Conservation (phyloP, 331 rosid species). For the Pyracantha coccinea region DNA sequence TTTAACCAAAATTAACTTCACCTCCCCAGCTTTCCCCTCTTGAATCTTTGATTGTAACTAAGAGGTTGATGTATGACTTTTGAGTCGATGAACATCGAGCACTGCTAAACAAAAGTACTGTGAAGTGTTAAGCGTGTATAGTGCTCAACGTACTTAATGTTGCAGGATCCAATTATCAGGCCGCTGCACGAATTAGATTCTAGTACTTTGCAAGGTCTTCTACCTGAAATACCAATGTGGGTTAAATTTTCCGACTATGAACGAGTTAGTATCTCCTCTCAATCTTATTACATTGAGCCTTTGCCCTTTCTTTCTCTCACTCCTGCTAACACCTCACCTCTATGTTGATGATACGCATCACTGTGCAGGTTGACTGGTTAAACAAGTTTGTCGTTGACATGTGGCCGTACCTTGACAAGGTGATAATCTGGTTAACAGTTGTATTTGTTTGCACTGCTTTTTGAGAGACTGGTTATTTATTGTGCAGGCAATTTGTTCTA, state of each 20-base stretch:
- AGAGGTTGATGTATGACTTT: neutral
- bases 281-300: neutral
- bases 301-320: neutral
- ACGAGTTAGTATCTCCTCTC: constrained; percentile 45
- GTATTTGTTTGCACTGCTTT: neutral
- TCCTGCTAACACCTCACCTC: neutral
- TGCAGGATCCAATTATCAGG: constrained; percentile 53
- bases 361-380: constrained; percentile 81
- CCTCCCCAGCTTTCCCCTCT: neutral
- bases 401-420: constrained; percentile 93
- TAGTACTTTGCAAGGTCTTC: constrained; percentile 42
- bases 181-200: constrained; percentile 65
- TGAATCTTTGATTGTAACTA: neutral
- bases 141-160: constrained; percentile 11
- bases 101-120: neutral
- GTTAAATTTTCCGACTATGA: constrained; percentile 79
- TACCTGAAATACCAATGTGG: constrained; percentile 78
- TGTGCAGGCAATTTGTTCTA: constrained; percentile 54
- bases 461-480: neutral
- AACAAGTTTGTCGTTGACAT: constrained; percentile 48
- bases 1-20: too few species aligned
- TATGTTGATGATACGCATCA: constrained; percentile 3
- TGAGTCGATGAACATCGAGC: neutral
- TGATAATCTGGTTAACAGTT: constrained; percentile 5
- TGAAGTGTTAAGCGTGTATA: neutral